phyloP scores from a whole-genome alignment of 352 stramenopile species.

The Phytophthora pinifolia region DNA sequence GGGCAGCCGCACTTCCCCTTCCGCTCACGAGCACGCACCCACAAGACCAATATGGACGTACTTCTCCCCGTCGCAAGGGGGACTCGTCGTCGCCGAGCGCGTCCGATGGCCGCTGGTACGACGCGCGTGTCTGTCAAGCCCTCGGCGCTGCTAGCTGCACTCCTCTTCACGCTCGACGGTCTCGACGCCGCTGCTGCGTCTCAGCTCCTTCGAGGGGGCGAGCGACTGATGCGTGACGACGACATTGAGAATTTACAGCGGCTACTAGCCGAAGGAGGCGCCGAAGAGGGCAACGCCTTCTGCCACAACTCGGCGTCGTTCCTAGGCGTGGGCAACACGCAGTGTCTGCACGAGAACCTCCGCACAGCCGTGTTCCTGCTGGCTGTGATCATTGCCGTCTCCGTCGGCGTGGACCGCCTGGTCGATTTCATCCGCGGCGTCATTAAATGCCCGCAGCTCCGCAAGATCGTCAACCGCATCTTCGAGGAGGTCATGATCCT shows the following conservation, averaged over 20 bases:
- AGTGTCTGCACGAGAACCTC: slow-evolving; percentile 78
- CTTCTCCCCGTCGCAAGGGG: slow-evolving; percentile 3
- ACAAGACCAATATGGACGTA: slow-evolving; percentile 8
- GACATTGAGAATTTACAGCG: slow-evolving; percentile 6
- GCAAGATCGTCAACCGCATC: slow-evolving; percentile 82
- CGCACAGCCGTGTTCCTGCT: slow-evolving; percentile 74
- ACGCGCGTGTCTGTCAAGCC: slow-evolving; percentile 8
- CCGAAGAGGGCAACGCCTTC: slow-evolving; percentile 17
- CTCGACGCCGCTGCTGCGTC: slow-evolving; percentile 9
- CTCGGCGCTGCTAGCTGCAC: slow-evolving; percentile 12
- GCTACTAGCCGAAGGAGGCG: slow-evolving; percentile 10
- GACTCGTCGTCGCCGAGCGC: slow-evolving; percentile 10
- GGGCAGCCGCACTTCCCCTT: slow-evolving; percentile 1
- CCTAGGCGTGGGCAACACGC: slow-evolving; percentile 77
- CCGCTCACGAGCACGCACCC: background rate
- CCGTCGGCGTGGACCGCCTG: slow-evolving; percentile 57
- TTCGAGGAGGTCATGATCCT: slow-evolving; percentile 90
- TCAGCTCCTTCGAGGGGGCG: slow-evolving; percentile 10
- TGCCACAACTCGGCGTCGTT: slow-evolving; percentile 67
- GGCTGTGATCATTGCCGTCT: slow-evolving; percentile 75
- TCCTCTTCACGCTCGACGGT: slow-evolving; percentile 17
- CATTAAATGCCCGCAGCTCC: slow-evolving; percentile 80
- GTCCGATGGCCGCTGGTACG: background rate
- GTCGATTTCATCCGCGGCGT: slow-evolving; percentile 48
- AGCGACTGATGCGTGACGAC: background rate